A percentile compares a stretch with the other conserved stretches of the same genome.
phyloP scores from a whole-genome alignment of 1,284 basidiomycete genomes.

The Amylostereum areolatum region DNA sequence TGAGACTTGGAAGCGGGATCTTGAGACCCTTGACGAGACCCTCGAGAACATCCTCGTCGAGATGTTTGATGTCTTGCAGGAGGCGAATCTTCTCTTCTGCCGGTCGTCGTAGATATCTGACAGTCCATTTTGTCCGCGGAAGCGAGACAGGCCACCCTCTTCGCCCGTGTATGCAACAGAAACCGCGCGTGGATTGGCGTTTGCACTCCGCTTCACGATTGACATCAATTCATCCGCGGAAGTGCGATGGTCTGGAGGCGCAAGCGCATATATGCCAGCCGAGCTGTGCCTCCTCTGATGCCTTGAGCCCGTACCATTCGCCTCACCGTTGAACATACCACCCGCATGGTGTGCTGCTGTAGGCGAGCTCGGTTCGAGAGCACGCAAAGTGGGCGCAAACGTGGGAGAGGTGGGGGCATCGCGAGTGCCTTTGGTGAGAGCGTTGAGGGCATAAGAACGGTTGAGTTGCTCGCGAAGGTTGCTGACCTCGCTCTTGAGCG shows the following conservation, averaged over 20 bases:
- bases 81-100: constrained; percentile 94
- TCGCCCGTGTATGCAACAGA: constrained; percentile 87
- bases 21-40: constrained; percentile 90
- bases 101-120: constrained; percentile 79
- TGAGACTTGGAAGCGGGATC: constrained; percentile 87
- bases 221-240: constrained; percentile 79
- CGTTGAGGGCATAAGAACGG: constrained; percentile 85
- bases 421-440: constrained; percentile 67
- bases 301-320: constrained; percentile 27
- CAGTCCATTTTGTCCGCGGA: constrained; percentile 65
- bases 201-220: constrained; percentile 68
- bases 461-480: constrained; percentile 93
- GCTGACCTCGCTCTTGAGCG: constrained; percentile 89
- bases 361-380: constrained; percentile 23
- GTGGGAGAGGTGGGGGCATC: constrained; percentile 79
- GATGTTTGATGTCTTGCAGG: constrained; percentile 85
- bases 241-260: constrained; percentile 55
- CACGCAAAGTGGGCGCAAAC: constrained; percentile 64
- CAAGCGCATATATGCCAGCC: constrained; percentile 70
- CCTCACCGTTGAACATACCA: constrained; percentile 22
- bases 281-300: constrained; percentile 85
- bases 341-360: constrained; percentile 39
- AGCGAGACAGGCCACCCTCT: constrained; percentile 57
- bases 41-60: constrained; percentile 93
- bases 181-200: constrained; percentile 81